phyloP scores from a whole-genome alignment of 306 rosid species.

The Boehmeria nivea region DNA sequence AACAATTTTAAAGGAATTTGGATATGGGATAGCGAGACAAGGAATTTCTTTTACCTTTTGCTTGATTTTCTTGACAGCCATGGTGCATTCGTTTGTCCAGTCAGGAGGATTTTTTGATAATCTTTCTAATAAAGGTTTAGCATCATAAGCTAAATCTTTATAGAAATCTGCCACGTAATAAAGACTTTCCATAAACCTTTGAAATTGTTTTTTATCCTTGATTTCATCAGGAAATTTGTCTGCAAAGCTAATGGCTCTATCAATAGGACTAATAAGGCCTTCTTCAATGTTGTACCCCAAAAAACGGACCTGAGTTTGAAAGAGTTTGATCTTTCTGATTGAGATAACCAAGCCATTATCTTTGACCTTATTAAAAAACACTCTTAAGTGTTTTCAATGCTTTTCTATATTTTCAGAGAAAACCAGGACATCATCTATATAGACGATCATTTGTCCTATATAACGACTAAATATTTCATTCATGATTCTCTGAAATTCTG shows the following conservation, averaged over 20 bases:
- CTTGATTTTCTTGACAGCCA: too few species aligned
- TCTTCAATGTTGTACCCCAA: not conserved
- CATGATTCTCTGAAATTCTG: not conserved
- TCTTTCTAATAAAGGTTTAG: not conserved
- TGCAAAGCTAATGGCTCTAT: not conserved
- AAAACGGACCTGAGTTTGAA: not conserved
- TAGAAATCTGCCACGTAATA: not conserved
- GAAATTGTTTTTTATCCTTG: too few species aligned
- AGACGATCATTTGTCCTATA: not conserved
- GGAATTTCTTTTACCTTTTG: too few species aligned
- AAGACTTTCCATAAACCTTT: not conserved
- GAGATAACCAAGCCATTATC: not conserved
- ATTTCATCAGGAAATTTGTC: not conserved
- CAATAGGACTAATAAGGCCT: not conserved
- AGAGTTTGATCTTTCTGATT: not conserved
- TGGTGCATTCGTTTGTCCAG: too few species aligned
- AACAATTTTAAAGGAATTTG: too few species aligned
- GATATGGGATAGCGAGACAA: too few species aligned
- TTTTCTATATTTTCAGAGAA: not conserved
- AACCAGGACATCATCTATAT: not conserved
- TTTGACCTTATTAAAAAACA: not conserved
- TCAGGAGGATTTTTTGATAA: not conserved
- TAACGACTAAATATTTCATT: not conserved
- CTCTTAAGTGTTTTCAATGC: conserved; percentile 1
- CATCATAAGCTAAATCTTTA: not conserved